Evolutionary conservation across 768 basidiomycete species (phyloP).

Genomic region (Chlorophyllum brunneum): DNA sequence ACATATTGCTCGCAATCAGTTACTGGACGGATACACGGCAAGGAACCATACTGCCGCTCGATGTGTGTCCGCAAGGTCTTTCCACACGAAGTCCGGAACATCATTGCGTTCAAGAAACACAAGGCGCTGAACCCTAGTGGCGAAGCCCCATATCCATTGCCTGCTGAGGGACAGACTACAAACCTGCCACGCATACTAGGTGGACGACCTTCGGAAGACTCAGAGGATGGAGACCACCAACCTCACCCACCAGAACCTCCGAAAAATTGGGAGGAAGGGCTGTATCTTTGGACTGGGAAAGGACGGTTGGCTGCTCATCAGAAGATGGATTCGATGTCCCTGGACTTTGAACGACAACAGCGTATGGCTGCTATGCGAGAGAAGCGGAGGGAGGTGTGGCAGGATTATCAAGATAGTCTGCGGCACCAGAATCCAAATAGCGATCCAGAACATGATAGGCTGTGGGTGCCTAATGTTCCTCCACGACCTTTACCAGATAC

Average conservation of each 20-base stretch:
- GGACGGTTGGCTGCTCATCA: conserved; percentile 50
- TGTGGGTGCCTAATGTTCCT: conserved; percentile 39
- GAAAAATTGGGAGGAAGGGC: conserved; percentile 71
- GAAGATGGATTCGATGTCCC: conserved; percentile 56
- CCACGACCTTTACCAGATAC: conserved; percentile 36
- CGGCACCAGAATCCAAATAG: conserved; percentile 21
- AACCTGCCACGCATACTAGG: conserved; percentile 44
- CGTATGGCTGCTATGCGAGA: conserved; percentile 36
- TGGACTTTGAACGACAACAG: conserved; percentile 50
- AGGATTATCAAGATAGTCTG: conserved; percentile 48
- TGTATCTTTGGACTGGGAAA: conserved; percentile 68
- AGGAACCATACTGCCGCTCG: conserved; percentile 53
- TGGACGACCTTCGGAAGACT: conserved; percentile 32
- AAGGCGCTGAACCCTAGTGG: conserved; percentile 38
- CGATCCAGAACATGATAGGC: conserved; percentile 23
- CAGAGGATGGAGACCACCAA: conserved; percentile 20
- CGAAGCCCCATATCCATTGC: conserved; percentile 56
- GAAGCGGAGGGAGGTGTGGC: conserved; percentile 39
- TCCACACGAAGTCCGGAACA: conserved; percentile 59
- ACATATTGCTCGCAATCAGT: conserved; percentile 60
- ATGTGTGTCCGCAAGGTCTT: conserved; percentile 65
- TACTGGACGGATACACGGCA: conserved; percentile 44
- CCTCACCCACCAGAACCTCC: conserved; percentile 14
- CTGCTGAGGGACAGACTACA: conserved; percentile 57
- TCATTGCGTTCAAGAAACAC: conserved; percentile 42